A percentile compares a stretch with the other conserved stretches of the same genome.
These are phyloP conservation scores for Paramecium biaurelia DNA, from an alignment of 73 alveolate species.

Conservation along the genomic window DNA sequence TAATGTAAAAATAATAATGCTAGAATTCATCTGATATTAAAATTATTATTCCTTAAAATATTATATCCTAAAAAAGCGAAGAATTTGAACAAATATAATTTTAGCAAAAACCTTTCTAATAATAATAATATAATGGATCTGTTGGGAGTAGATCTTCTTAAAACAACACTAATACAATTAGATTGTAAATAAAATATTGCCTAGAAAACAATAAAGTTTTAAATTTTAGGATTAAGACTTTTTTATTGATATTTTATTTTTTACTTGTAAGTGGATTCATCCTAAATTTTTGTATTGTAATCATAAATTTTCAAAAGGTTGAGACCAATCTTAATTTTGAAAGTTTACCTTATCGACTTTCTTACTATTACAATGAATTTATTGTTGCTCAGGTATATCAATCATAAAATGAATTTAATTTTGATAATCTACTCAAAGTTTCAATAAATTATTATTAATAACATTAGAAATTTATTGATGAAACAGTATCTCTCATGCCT, in stretches of 20 bases:
- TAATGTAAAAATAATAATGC: not conserved
- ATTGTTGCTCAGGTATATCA: not conserved
- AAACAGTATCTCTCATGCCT: not conserved
- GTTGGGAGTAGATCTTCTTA: not conserved
- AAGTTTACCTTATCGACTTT: not conserved
- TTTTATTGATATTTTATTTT: not conserved
- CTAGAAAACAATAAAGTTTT: not conserved
- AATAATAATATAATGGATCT: constrained; percentile 3
- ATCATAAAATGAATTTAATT: not conserved
- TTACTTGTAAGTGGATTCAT: not conserved
- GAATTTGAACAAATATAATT: not conserved
- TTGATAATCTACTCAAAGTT: not conserved
- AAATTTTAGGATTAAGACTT: not conserved
- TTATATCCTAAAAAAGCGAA: not conserved
- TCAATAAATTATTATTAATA: not conserved
- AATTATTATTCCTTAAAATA: not conserved
- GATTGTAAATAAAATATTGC: not conserved
- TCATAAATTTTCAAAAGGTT: not conserved
- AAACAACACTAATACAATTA: not conserved
- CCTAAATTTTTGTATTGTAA: not conserved
- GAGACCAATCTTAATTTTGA: not conserved
- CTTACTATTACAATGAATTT: constrained; percentile 22
- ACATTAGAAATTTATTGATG: not conserved
- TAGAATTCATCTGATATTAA: not conserved
- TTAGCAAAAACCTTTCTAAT: not conserved